Evolutionary conservation across 1,139 yeast genomes (phyloP), one percentile per base, ranked within the genome.

Genomic region (Geotrichum fermentans): DNA sequence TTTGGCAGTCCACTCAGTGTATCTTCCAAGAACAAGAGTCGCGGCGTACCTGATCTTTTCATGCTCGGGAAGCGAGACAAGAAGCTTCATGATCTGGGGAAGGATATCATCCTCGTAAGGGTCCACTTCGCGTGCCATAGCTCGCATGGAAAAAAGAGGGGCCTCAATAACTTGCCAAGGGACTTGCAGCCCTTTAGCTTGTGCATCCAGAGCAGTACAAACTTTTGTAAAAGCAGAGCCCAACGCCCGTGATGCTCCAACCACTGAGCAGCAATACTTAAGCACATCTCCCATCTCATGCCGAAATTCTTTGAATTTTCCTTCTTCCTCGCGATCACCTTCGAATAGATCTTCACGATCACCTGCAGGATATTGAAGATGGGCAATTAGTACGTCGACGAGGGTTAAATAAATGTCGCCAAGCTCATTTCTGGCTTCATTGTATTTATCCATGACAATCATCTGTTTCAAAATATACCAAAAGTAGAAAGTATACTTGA

Each of bases 241-340:
- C 32, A 94, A 71, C 0, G 96, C 89, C 38, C 68, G 72, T 4
- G 78, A 70, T 2, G 95, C 76, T 0, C 97, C 97, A 37, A 87
- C 81, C 2, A 92, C 90, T 1, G 87, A 85, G 58, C 97, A 87
- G 68, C 97, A 89, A 64, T 90, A 96, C 63, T 92, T 94, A 55
- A 94, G 72, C 11, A 92, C 96, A 64, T 92, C 97, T 28, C 97
- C 97, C 86, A 92, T 87, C 55, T 89, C 96, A 67, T 92, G 94
- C 60, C 99, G 75, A 67, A 90, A 92, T 50, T 88, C 95, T 61
- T 87, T 82, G 65, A 94, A 94, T 64, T 87, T 87, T 62, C 92
- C 99, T 64, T 89, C 96, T 52, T 80, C 86, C 65, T 89, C 97
- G 54, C 75, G 75, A 60, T 81, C 83, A 33, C 82, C 82, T 40